Evolutionary conservation across 176 grass and related monocot species (phyloP).

Genomic region (Metroxylon sagu): DNA sequence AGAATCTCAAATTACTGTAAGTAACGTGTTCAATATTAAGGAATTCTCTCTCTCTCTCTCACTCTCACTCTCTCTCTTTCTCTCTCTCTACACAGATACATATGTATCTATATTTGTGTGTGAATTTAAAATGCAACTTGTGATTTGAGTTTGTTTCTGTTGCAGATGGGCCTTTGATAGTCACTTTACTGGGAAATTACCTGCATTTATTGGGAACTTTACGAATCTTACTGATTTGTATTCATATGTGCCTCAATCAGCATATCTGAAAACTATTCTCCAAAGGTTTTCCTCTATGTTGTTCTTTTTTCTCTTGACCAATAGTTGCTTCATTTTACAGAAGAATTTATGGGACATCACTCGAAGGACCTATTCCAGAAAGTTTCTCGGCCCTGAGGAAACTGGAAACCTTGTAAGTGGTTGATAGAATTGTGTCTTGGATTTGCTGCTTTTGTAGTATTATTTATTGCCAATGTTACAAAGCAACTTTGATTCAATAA

Average conservation of each 20-base stretch:
- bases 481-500: no score
- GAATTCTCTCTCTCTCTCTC: no score
- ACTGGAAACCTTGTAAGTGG: slow-evolving; percentile 47
- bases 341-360: slow-evolving; percentile 40
- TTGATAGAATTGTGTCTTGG: no score
- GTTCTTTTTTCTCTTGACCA: slow-evolving; percentile 11
- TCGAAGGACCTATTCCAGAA: slow-evolving; percentile 46
- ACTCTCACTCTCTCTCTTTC: no score
- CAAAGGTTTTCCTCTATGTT: no score
- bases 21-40: no score
- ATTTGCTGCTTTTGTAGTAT: no score
- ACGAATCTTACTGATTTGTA: slow-evolving; percentile 45
- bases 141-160: neutral
- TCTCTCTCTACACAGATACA: no score
- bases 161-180: slow-evolving; percentile 66
- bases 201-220: slow-evolving; percentile 33
- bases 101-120: neutral
- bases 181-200: slow-evolving; percentile 30
- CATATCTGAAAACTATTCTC: no score
- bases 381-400: slow-evolving; percentile 28
- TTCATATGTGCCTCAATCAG: no score
- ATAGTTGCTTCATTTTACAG: no score
- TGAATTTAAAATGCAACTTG: slow-evolving; percentile 10
- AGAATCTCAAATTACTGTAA: slow-evolving; percentile 38
- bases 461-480: no score